Evolutionary conservation across 768 basidiomycete genomes (phyloP), one percentile per base, ranked within the genome.

Genomic region (Coprinopsis strossmayeri): DNA sequence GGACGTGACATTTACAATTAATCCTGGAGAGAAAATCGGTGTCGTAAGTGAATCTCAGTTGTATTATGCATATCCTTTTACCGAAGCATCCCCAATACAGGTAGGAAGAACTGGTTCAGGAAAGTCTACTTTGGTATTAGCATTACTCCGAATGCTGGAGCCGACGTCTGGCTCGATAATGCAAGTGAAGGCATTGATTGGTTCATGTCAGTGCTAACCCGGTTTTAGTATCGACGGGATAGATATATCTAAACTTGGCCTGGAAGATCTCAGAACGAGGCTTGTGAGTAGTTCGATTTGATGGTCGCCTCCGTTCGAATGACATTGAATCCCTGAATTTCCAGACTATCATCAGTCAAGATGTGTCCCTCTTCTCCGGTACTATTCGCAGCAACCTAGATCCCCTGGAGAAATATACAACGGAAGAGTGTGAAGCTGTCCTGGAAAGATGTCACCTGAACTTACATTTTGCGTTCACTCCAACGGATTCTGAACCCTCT

Each of bases 371-470:
- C 2, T 89, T 89, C 58, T 71, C 79, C 4, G 87, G 87, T 0
- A 84, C 84, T 0, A 74, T 91, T 2, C 70, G 79, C 35, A 82
- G 78, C 61, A 89, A 89, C 56, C 65, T 88, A 18, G 86, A 89
- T 55, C 85, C 86, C 1, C 73, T 86, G 51, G 70, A 69, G 18
- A 69, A 77, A 53, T 72, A 79, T 52, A 73, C 79, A 0, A 69
- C 77, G 32, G 69, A 73, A 45, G 85, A 86, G 56, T 84, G 84
- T 57, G 59, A 77, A 54, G 79, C 82, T 50, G 82, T 82, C 15
- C 68, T 87, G 38, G 75, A 76, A 34, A 71, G 84, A 34, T 85
- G 83, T 55, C 84, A 85, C 57, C 64, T 87, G 15, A 65, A 62
- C 9, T 63, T 70, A 2, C 61, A 76, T 26, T 66, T 83, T 17